These are phyloP conservation scores for Mucor saturninus DNA, from an alignment of 371 early-diverging fungal genomes.

Conservation along the genomic window DNA sequence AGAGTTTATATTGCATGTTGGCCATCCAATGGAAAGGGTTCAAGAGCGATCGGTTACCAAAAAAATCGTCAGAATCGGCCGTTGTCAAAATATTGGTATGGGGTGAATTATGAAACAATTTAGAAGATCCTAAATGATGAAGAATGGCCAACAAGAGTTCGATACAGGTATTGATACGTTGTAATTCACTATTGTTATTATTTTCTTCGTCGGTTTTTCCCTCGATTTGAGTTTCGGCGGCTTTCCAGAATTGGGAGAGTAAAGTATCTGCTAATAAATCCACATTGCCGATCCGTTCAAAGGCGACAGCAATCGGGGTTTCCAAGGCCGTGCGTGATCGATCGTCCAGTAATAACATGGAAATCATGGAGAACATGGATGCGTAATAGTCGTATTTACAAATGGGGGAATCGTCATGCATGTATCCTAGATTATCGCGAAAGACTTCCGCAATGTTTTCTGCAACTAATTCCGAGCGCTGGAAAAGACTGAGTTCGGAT, in stretches of 20 bases:
- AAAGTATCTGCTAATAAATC: conserved; percentile 40
- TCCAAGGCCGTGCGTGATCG: conserved; percentile 70
- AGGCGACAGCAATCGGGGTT: conserved; percentile 69
- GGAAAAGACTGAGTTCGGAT: conserved; percentile 29
- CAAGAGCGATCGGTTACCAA: conserved; percentile 43
- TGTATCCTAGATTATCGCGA: conserved; percentile 54
- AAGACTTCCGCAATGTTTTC: conserved; percentile 50
- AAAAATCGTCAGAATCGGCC: conserved; percentile 41
- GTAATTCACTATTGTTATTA: neutral
- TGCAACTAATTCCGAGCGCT: conserved; percentile 58
- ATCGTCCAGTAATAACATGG: conserved; percentile 54
- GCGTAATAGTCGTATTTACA: conserved; percentile 60
- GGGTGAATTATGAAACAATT: conserved; percentile 57
- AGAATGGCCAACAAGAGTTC: conserved; percentile 66
- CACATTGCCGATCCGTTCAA: conserved; percentile 65
- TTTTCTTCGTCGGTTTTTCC: neutral
- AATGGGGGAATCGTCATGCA: conserved; percentile 32
- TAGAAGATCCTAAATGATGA: conserved; percentile 59
- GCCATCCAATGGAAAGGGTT: conserved; percentile 69
- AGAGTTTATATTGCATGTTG: conserved; percentile 52
- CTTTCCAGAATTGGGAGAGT: conserved; percentile 46
- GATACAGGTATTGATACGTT: conserved; percentile 50
- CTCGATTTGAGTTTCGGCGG: conserved; percentile 29
- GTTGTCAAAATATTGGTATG: conserved; percentile 58
- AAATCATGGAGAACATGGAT: conserved; percentile 55